phyloP scores from a whole-genome alignment of 2,329 filamentous ascomycete genomes.

The Thielaviopsis euricoi region DNA sequence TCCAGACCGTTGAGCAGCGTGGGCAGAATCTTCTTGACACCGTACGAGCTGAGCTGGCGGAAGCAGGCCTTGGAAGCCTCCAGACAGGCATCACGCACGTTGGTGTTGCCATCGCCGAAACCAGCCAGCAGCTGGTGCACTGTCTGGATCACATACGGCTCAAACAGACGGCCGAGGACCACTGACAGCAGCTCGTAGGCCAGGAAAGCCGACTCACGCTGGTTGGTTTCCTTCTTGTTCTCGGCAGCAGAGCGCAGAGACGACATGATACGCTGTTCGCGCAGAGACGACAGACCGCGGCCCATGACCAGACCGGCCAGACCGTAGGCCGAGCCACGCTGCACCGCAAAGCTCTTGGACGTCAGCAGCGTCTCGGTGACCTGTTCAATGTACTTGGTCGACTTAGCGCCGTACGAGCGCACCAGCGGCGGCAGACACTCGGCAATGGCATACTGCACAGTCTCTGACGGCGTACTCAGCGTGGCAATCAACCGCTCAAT shows the following conservation, averaged over 20 bases:
- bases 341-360: conserved; percentile 80
- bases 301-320: conserved; percentile 79
- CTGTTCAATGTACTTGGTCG: conserved; percentile 62
- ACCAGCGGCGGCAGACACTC: conserved; percentile 89
- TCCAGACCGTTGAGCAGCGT: conserved; percentile 83
- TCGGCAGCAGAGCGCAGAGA: conserved; percentile 70
- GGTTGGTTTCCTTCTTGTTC: conserved; percentile 83
- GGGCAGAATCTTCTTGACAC: conserved; percentile 86
- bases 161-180: conserved; percentile 75
- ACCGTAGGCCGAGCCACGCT: conserved; percentile 88
- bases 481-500: conserved; percentile 75
- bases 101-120: conserved; percentile 74
- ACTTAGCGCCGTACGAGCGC: conserved; percentile 55
- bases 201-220: conserved; percentile 75
- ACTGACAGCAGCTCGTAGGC: conserved; percentile 82
- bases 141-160: conserved; percentile 92
- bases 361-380: conserved; percentile 69
- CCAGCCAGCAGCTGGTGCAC: conserved; percentile 78
- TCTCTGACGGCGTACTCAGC: conserved; percentile 85
- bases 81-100: conserved; percentile 84
- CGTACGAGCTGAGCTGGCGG: conserved; percentile 80
- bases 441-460: conserved; percentile 90
- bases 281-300: conserved; percentile 65
- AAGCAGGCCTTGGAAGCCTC: conserved; percentile 93
- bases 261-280: conserved; percentile 74